Percentiles rank a stretch among this genome's conserved stretches.
These are phyloP conservation scores for Trichoderma guizhouense DNA, from an alignment of 2,329 filamentous ascomycete species.

Conservation along the genomic window DNA sequence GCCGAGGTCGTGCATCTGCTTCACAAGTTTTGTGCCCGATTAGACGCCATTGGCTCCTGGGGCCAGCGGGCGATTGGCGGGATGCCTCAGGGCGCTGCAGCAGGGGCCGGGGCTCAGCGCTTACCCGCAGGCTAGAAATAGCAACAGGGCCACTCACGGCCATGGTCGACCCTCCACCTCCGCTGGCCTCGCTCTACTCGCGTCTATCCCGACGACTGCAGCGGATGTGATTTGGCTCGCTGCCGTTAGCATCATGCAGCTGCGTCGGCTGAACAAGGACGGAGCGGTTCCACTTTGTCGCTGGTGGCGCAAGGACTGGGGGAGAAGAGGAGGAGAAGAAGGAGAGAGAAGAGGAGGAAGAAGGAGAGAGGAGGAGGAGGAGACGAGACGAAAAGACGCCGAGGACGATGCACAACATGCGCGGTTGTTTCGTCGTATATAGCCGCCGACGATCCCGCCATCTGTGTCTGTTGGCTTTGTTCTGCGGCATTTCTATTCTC, in stretches of 20 bases:
- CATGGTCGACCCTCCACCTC: conserved; percentile 8
- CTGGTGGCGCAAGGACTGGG: not conserved
- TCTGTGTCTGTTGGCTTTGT: not conserved
- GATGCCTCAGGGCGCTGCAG: not conserved
- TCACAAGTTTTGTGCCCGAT: not conserved
- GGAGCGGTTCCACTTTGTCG: not conserved
- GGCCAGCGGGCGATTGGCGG: not conserved
- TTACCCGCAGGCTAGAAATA: conserved; percentile 16
- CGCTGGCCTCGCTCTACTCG: not conserved
- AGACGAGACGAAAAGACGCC: not conserved
- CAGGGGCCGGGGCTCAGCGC: conserved; percentile 13
- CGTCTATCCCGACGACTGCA: not conserved
- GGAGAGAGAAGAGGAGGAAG: not conserved
- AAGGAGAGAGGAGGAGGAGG: not conserved
- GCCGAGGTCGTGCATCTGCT: not conserved
- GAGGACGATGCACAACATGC: not conserved
- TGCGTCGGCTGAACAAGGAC: conserved; percentile 1
- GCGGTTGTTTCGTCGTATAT: conserved; percentile 18
- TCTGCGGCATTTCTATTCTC: conserved; percentile 15
- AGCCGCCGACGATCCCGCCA: conserved; percentile 10
- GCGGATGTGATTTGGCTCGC: not conserved
- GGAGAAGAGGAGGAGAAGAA: not conserved
- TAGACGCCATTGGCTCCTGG: not conserved
- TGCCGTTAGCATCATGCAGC: not conserved
- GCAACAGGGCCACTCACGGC: conserved; percentile 13